Evolutionary conservation across 2,329 filamentous ascomycete genomes (phyloP), one percentile per base, ranked within the genome.

Genomic region (Metarhizium album): DNA sequence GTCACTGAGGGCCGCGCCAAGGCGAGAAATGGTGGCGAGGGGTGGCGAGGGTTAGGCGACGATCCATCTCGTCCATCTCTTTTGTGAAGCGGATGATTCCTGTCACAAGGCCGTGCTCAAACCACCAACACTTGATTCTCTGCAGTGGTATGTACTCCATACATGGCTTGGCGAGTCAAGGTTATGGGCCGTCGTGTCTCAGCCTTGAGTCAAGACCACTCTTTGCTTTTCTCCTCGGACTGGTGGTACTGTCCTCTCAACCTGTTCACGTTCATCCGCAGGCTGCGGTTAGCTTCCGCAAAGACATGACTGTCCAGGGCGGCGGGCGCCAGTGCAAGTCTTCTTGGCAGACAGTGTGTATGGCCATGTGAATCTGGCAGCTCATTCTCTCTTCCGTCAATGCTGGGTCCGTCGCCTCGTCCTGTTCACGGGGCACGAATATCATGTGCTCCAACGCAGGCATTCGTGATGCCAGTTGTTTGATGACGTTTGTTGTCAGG

Each of bases 381-480:
- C 61, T 61, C 55, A 74, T 65, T 33, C 67, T 61, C 47, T 64
- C 60, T 45, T 65, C 60, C 3, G 60, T 60, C 46, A 67, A 59
- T 29, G 56, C 54, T 6, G 64, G 60, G 40, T 66, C 59, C 24
- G 56, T 55, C 35, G 61, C 57, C 22, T 59, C 52, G 45, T 69
- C 67, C 40, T 67, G 64, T 31, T 68, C 65, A 20, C 64, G 62
- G 22, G 70, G 70, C 40, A 76, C 68, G 50, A 76, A 70, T 40
- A 72, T 62, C 42, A 76, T 62, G 54, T 70, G 68, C 50, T 69
- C 59, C 5, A 76, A 60, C 1, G 56, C 58, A 1, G 68, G 67
- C 61, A 76, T 66, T 18, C 67, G 66, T 4, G 54, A 49, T 42
- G 64, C 62, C 22, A 74, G 59, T 49, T 68, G 64, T 20, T 60